Base-by-base conservation (phyloP, 192 early-diverging fungal species). In the Gigaspora rosea region DNA sequence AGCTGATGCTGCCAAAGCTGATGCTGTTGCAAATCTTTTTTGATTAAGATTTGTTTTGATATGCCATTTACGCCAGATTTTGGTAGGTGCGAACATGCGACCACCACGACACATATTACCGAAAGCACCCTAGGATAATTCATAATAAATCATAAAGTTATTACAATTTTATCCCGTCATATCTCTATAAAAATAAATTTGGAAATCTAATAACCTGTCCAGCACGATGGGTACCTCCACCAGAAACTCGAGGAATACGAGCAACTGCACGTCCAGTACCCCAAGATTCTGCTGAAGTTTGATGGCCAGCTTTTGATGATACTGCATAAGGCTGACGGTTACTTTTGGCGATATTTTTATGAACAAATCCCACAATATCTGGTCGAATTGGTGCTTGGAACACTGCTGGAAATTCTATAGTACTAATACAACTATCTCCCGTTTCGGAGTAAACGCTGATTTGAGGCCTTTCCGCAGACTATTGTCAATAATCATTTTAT, bases 41-140 rank as follows among this genome's bases (percentile, higher is more conserved):
- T 98, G 95, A 94, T 97, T 97, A 84, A 92, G 80, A 95, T 97
- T 97, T 86, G 94, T 95, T 91, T 97, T 97, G 79, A 98, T 89
- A 91, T 98, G 96, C 96, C 97, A 99, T 91, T 97, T 97, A 88
- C 96, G 91, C 95, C 95, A 98, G 86, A 92, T 91, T 92, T 99
- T 99, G 90, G 95, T 99, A 66, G 97, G 97, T 77, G 97, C 96
- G 83, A 97, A 99, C 97, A 99, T 99, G 78, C 96, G 93, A 87
- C 97, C 96, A 80, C 95, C 95, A 86, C 96, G 95, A 86, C 95
- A 97, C 97, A 97, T 98, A 92, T 99, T 99, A 83, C 97, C 96
- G 89, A 98, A 99, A 82, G 96, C 96, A 79, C 95, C 95, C 80
- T 76, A 76, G 33, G 20, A 33, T 59, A 46, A 54, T 41, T 41